Evolutionary conservation across 176 grass and related monocot species (phyloP).

Genomic region (Leersia perrieri): DNA sequence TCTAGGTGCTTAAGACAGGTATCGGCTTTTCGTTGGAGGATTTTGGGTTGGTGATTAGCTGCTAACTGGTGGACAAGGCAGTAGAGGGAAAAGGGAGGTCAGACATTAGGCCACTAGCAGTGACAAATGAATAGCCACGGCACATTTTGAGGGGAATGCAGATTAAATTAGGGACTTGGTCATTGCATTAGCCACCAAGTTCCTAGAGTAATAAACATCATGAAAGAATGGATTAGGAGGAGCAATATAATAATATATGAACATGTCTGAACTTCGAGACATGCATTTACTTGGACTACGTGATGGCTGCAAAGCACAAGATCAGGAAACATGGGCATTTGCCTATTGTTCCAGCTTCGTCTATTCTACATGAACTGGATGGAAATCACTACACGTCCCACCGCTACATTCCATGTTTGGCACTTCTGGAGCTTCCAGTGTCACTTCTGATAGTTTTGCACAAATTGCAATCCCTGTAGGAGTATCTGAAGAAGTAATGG

Average conservation of each 20-base stretch:
- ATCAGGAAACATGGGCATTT: neutral
- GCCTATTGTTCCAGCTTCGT: slow-evolving; percentile 12
- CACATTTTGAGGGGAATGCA: neutral
- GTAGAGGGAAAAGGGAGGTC: neutral
- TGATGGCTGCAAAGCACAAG: neutral
- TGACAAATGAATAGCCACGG: neutral
- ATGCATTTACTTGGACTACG: neutral
- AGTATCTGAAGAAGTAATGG: slow-evolving; percentile 29
- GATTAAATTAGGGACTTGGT: slow-evolving; percentile 4
- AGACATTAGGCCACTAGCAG: neutral
- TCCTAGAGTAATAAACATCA: neutral
- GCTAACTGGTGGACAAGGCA: neutral
- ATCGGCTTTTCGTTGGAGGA: slow-evolving; percentile 15
- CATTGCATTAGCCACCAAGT: neutral
- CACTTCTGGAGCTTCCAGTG: slow-evolving; percentile 18
- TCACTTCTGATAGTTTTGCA: slow-evolving; percentile 2
- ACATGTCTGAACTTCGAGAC: slow-evolving; percentile 11
- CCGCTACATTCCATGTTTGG: neutral
- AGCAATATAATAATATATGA: slow-evolving; percentile 8
- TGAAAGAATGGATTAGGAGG: neutral
- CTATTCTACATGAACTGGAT: neutral
- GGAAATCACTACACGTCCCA: neutral
- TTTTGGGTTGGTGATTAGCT: neutral
- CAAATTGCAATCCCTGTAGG: neutral
- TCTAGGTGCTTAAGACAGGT: neutral